phyloP scores from a whole-genome alignment of 495 filamentous ascomycete species.

The Aspergillus sclerotiicarbonarius region DNA sequence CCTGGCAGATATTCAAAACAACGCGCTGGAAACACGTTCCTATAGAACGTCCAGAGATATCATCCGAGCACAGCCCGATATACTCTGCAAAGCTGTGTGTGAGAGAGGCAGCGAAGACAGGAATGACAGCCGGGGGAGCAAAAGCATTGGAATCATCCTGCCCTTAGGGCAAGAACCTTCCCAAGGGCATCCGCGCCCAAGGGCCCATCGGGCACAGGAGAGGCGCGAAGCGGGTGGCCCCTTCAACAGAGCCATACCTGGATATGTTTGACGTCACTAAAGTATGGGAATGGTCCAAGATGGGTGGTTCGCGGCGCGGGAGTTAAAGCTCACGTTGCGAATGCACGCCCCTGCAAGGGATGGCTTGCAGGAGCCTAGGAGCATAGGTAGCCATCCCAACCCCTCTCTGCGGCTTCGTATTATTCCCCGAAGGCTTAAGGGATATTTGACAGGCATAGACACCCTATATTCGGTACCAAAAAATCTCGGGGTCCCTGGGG shows the following conservation, averaged over 20 bases:
- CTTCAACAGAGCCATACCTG: slow-evolving; percentile 44
- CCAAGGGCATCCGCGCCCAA: slow-evolving; percentile 30
- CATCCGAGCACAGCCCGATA: slow-evolving; percentile 9
- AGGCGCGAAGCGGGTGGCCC: slow-evolving; percentile 34
- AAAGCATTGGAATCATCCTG: slow-evolving; percentile 21
- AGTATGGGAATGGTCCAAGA: slow-evolving; percentile 38
- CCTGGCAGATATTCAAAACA: slow-evolving; percentile 8
- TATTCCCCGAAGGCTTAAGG: slow-evolving; percentile 17
- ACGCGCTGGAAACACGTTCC: slow-evolving; percentile 17
- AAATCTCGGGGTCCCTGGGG: slow-evolving; percentile 1
- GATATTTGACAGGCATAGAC: slow-evolving; percentile 8
- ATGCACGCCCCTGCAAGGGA: slow-evolving; percentile 38
- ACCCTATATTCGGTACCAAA: neutral
- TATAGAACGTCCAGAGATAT: neutral
- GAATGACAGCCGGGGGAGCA: slow-evolving; percentile 7
- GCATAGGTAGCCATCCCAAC: slow-evolving; percentile 23
- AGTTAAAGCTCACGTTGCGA: slow-evolving; percentile 35
- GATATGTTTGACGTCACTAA: slow-evolving; percentile 47
- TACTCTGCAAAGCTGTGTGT: slow-evolving; percentile 1
- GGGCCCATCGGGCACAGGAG: slow-evolving; percentile 33
- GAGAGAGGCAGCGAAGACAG: slow-evolving; percentile 15
- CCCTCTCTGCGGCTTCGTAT: slow-evolving; percentile 19
- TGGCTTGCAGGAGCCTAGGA: slow-evolving; percentile 30
- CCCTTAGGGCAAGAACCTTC: slow-evolving; percentile 23
- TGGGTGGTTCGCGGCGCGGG: slow-evolving; percentile 10